Base-by-base conservation (phyloP, 2,329 filamentous ascomycete species). In the Hypoxylon sp. region DNA sequence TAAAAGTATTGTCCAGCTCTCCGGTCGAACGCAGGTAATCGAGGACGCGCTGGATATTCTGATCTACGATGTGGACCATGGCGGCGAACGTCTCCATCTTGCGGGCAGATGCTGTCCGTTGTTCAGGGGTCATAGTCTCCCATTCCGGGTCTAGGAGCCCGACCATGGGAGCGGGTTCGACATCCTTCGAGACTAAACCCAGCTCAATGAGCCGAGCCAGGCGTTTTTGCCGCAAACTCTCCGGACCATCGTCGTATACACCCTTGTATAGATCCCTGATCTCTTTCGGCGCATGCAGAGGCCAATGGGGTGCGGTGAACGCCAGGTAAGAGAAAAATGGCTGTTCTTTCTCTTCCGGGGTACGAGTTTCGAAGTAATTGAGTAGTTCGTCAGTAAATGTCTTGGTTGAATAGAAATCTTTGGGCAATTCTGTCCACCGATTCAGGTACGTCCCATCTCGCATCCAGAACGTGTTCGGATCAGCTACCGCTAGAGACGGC, bases 231-330 rank as follows among this genome's bases (percentile, higher is more conserved):
- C 88, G 80, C 27, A 90, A 80, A 0, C 80, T 85, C n/a, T 87
- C 84, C 0, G 88, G 88, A 0, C 88, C 88, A 13, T 87, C 86
- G 53, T 88, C 85, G 73, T 90, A 90, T 0, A 85, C 78, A n/a
- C 87, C 87, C 27, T 81, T 81, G 76, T 89, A 90, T 68, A 87
- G 85, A 10, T 82, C 79, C 50, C 85, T 82, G 55, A 84, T 82
- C 62, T 87, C 83, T 53, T 77, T 75, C 0, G 87, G 86, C 0
- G 86, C 86, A 71, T 89, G 88, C 8, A 90, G 77, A 0, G 87
- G 88, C 87, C 87, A 90, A 72, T 90, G 87, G 2, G 87, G 87
- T 0, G 87, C 88, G 1, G 86, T 87, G 75, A 88, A 90, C 1
- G 87, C 86, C 3, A 87, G 80, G 74, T 88, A 89, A 2, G 80